phyloP scores from a whole-genome alignment of 371 early-diverging fungal genomes.

The Amoeboaphelidium occidentale region DNA sequence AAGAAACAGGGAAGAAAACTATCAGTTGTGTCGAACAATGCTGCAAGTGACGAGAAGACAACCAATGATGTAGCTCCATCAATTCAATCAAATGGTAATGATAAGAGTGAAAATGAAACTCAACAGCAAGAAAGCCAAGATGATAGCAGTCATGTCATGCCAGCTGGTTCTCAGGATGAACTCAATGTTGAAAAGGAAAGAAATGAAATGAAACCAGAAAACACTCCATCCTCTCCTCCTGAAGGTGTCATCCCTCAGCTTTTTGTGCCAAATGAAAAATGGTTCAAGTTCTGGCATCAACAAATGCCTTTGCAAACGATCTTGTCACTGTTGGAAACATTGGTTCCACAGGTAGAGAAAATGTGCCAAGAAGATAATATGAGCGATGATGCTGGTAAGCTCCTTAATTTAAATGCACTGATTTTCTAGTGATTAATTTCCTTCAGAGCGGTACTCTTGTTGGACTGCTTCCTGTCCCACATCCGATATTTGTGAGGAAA shows the following conservation, averaged over 20 bases:
- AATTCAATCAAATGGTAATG: slow-evolving; percentile 4
- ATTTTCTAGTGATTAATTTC: slow-evolving; percentile 13
- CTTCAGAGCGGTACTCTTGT: slow-evolving; percentile 16
- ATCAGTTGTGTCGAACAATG: neutral
- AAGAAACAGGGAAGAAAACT: slow-evolving; percentile 3
- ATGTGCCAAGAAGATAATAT: slow-evolving; percentile 12
- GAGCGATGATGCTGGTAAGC: slow-evolving; percentile 18
- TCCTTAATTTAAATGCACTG: no score
- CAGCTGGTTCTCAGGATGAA: no score
- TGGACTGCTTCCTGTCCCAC: slow-evolving; percentile 19
- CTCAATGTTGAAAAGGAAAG: no score
- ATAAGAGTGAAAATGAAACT: slow-evolving; percentile 1
- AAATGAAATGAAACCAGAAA: no score
- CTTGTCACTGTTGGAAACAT: slow-evolving; percentile 23
- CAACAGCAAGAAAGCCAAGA: slow-evolving; percentile 11
- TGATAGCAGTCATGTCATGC: slow-evolving; percentile 8
- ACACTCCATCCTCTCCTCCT: neutral
- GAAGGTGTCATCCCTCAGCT: slow-evolving; percentile 1
- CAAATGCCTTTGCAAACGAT: slow-evolving; percentile 36
- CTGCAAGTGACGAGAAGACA: slow-evolving; percentile 1
- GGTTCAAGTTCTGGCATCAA: slow-evolving; percentile 32
- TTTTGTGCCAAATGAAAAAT: slow-evolving; percentile 22
- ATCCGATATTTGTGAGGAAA: slow-evolving; percentile 12
- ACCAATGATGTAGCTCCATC: neutral
- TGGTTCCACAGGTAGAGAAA: slow-evolving; percentile 33